Conservation (phyloP, 1,284 basidiomycete species). For the Salmacisia buchloeana region DNA sequence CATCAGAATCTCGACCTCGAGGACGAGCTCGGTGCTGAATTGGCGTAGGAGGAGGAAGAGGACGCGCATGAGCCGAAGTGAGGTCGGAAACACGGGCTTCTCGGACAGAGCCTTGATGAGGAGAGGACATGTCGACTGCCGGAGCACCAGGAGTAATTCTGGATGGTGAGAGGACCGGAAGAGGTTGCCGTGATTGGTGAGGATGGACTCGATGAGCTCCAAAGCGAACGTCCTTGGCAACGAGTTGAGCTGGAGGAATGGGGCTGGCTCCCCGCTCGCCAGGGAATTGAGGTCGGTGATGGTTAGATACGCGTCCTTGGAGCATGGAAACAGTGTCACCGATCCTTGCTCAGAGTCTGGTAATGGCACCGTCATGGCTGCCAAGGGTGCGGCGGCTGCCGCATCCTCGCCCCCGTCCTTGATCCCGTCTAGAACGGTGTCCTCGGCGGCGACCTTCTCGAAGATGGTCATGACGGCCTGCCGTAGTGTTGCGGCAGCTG, state of each 20-base stretch:
- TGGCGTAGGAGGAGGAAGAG: slow-evolving; percentile 88
- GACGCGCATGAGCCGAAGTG: slow-evolving; percentile 82
- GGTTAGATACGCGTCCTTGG: slow-evolving; percentile 75
- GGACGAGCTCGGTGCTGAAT: slow-evolving; percentile 65
- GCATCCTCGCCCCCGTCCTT: slow-evolving; percentile 42
- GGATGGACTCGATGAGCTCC: slow-evolving; percentile 90
- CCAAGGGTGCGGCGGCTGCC: slow-evolving; percentile 38
- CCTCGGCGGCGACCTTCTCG: slow-evolving; percentile 83
- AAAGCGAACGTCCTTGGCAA: slow-evolving; percentile 87
- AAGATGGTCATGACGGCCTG: slow-evolving; percentile 97
- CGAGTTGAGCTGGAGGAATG: slow-evolving; percentile 75
- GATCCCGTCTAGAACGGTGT: slow-evolving; percentile 51
- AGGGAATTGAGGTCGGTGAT: slow-evolving; percentile 44
- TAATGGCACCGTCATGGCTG: slow-evolving; percentile 36
- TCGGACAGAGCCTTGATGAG: slow-evolving; percentile 70
- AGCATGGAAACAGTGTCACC: slow-evolving; percentile 65
- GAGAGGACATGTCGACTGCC: slow-evolving; percentile 81
- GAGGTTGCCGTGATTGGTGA: slow-evolving; percentile 85
- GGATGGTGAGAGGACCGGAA: slow-evolving; percentile 61
- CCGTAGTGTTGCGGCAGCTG: slow-evolving; percentile 89
- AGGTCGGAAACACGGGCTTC: slow-evolving; percentile 75
- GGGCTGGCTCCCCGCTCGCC: slow-evolving; percentile 63
- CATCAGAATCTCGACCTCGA: slow-evolving; percentile 49
- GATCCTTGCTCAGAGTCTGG: slow-evolving; percentile 17
- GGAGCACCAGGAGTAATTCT: slow-evolving; percentile 76